phyloP scores from a whole-genome alignment of 179 eudicot species.

The Monotropa hypopitys region DNA sequence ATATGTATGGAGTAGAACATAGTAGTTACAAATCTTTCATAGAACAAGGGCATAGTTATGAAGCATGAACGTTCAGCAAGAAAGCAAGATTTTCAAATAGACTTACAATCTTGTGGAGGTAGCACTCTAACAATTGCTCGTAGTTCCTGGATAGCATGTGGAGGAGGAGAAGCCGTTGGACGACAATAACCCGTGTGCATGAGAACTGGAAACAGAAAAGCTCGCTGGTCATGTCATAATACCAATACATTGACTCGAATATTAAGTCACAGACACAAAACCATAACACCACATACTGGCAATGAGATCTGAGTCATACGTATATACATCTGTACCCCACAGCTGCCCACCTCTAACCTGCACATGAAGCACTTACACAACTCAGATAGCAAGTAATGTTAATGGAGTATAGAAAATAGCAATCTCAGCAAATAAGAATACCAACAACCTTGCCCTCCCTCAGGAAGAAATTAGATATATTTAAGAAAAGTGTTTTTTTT shows the following conservation, averaged over 20 bases:
- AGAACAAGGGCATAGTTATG: not conserved
- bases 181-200: slow-evolving; percentile 98
- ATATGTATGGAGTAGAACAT: not conserved
- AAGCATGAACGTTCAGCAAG: not conserved
- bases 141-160: slow-evolving; percentile 73
- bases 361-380: slow-evolving; percentile 14
- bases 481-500: not conserved
- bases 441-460: not conserved
- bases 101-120: slow-evolving; percentile 91
- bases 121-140: slow-evolving; percentile 78
- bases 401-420: not conserved
- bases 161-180: slow-evolving; percentile 84
- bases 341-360: slow-evolving; percentile 98
- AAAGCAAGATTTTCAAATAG: slow-evolving; percentile 5
- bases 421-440: not conserved
- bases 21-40: not conserved
- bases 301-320: slow-evolving; percentile 94
- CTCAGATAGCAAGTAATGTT: not conserved
- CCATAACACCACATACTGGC: slow-evolving; percentile 51
- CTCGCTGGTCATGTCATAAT: not conserved
- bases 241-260: not conserved
- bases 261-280: not conserved
- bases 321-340: slow-evolving; percentile 98
- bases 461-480: too few relatives aligned
- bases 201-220: slow-evolving; percentile 42